Evolutionary conservation across 805 yeast species (phyloP), one percentile per base, ranked within the genome.

Genomic region (Starmerella scarabaei): DNA sequence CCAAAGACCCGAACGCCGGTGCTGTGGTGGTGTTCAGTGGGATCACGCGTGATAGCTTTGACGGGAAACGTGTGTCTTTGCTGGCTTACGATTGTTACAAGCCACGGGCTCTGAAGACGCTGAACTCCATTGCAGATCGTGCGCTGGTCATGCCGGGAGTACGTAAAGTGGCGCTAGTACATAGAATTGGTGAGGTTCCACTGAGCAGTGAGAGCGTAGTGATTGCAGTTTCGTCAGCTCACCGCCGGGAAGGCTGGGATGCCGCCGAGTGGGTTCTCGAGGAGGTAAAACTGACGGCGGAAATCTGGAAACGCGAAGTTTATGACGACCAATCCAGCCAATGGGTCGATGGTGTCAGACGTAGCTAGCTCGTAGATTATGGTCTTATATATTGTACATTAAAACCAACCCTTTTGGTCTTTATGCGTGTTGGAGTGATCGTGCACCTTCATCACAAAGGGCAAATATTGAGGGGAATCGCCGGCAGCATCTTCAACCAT

Each of bases 401-500:
- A 44, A 31, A 44, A 46, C 48, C 48, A 44, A 47, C 60, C 36
- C 45, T 37, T 33, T 21, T 38, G 38, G 20, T 44, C 46, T 21
- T 30, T 33, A 31, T 40, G 43, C 14, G 47, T 40, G 44, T 60
- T 59, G n/a, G 64, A 61, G 17, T 52, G 48, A 40, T 72, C 74
- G 57, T 88, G 95, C 39, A 86, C 61, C 29, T 69, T 69, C 6
- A 73, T 62, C 47, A 88, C 63, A 50, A 72, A 84, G 42, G 81
- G 94, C 5, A 71, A 58, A 55, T 77, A 80, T 17, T 77, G 69
- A 2, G 52, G 48, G 12, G 47, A 33, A 18, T 40, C 47, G 26
- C 38, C 40, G 52, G 73, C 55, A 57, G 70, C 64, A 55, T 91
- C 97, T 53, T 91, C 97, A 21, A 77, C 74, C 54, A 91, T 61